Conservation (phyloP, 2,329 filamentous ascomycete species). For the Sarocladium brachiariae region DNA sequence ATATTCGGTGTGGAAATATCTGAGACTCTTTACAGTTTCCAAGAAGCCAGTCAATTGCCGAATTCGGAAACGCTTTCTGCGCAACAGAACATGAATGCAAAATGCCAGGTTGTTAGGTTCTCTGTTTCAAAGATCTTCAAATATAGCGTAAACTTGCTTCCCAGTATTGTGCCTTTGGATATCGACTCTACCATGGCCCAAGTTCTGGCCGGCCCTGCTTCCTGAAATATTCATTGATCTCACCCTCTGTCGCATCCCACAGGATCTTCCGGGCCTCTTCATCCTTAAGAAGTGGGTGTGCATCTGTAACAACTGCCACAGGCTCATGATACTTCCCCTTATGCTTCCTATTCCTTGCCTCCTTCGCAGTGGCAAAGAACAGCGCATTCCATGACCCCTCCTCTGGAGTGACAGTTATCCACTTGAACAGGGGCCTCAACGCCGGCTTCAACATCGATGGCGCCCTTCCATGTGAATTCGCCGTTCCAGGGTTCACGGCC, state of each 20-base stretch:
- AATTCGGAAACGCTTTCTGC: too few species aligned
- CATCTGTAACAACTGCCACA: conserved; percentile 10
- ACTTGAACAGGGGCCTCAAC: conserved; percentile 9
- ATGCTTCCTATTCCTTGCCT: conserved; percentile 13
- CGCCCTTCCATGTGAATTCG: not conserved
- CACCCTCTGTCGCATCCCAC: conserved; percentile 15
- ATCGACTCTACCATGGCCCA: not conserved
- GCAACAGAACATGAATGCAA: too few species aligned
- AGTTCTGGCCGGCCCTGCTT: not conserved
- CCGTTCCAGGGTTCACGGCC: conserved; percentile 15
- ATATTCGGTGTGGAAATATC: too few species aligned
- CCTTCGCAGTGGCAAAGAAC: conserved; percentile 16
- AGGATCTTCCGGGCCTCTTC: conserved; percentile 11
- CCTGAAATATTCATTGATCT: conserved; percentile 13
- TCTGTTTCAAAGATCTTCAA: too few species aligned
- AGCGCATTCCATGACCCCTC: conserved; percentile 14
- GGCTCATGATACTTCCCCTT: conserved; percentile 17
- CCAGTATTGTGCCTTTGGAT: not conserved
- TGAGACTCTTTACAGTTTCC: too few species aligned
- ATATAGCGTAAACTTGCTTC: too few species aligned
- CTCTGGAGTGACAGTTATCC: conserved; percentile 13
- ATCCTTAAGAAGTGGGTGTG: conserved; percentile 13
- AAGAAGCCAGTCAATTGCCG: too few species aligned
- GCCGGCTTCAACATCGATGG: not conserved
- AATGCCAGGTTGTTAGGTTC: too few species aligned